phyloP scores from a whole-genome alignment of 768 basidiomycete genomes.

The Clavulina sp. region DNA sequence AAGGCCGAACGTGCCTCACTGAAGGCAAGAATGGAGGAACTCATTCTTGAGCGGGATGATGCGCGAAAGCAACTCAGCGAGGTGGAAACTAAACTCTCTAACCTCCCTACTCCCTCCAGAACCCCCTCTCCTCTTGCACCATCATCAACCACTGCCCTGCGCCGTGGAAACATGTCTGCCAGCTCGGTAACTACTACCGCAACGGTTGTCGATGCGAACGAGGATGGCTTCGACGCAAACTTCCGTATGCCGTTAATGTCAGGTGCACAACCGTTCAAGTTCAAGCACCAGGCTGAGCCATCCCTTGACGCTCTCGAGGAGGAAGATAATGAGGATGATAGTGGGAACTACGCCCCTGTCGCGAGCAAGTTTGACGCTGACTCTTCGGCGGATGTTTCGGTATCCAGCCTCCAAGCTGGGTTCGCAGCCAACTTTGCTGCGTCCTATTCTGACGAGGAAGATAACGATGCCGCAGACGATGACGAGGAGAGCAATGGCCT shows the following conservation, averaged over 20 bases:
- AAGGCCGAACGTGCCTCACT: background rate
- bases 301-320: constrained; percentile 11
- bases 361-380: background rate
- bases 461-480: background rate
- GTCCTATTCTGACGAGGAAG: too few relatives aligned
- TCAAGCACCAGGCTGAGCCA: constrained; percentile 1
- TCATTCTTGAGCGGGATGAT: constrained; percentile 12
- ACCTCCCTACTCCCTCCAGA: too few relatives aligned
- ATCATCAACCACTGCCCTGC: background rate
- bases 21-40: constrained; percentile 13
- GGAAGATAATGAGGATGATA: constrained; percentile 4
- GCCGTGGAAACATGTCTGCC: background rate
- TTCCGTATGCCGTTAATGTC: background rate
- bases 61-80: constrained; percentile 8
- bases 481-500: background rate
- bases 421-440: too few relatives aligned
- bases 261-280: background rate
- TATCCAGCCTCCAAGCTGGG: too few relatives aligned
- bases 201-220: background rate
- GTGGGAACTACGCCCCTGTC: background rate
- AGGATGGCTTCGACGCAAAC: background rate
- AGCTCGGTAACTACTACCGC: background rate
- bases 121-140: constrained; percentile 1
- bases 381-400: background rate
- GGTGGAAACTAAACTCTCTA: too few relatives aligned